These are phyloP conservation scores for Paecilomyces variotii DNA, from an alignment of 2,329 filamentous ascomycete species.

Conservation along the genomic window DNA sequence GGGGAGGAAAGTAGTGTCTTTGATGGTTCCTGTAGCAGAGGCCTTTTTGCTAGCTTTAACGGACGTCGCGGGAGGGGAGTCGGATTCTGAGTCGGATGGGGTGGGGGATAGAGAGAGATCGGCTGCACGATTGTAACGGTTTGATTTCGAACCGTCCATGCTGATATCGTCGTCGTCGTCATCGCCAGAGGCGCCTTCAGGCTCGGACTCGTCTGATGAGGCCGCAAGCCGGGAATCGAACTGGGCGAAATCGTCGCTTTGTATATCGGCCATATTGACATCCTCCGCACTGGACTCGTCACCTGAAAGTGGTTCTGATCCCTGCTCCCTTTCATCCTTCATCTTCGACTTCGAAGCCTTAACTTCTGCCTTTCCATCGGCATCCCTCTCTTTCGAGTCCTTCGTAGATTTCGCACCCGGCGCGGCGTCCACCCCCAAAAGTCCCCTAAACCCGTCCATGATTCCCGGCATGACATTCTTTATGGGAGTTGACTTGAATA, in stretches of 20 bases:
- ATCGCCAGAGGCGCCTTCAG: slow-evolving; percentile 15
- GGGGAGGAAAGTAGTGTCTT: slow-evolving; percentile 50
- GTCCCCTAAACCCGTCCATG: slow-evolving; percentile 30
- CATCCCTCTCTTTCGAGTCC: not conserved
- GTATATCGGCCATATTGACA: slow-evolving; percentile 5
- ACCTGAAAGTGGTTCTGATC: slow-evolving; percentile 4
- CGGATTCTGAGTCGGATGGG: slow-evolving; percentile 19
- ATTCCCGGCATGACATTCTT: slow-evolving; percentile 46
- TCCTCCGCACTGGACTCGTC: slow-evolving; percentile 10
- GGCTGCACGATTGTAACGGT: slow-evolving; percentile 9
- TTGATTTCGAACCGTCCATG: not conserved
- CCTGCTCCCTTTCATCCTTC: slow-evolving; percentile 5
- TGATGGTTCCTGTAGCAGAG: slow-evolving; percentile 13
- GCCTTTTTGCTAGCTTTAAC: slow-evolving; percentile 12
- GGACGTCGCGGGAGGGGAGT: slow-evolving; percentile 20
- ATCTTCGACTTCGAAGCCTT: not conserved
- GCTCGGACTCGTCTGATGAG: slow-evolving; percentile 4
- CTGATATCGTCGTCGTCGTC: slow-evolving; percentile 15
- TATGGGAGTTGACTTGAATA: slow-evolving; percentile 54
- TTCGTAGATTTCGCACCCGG: slow-evolving; percentile 6
- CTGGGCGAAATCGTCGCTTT: slow-evolving; percentile 19
- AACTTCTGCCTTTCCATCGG: slow-evolving; percentile 9
- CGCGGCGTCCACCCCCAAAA: slow-evolving; percentile 28
- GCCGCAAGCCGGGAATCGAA: slow-evolving; percentile 29
- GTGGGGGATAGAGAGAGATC: slow-evolving; percentile 27